Evolutionary conservation across 202 grass and related monocot species (phyloP).

Genomic region (Setaria italica): DNA sequence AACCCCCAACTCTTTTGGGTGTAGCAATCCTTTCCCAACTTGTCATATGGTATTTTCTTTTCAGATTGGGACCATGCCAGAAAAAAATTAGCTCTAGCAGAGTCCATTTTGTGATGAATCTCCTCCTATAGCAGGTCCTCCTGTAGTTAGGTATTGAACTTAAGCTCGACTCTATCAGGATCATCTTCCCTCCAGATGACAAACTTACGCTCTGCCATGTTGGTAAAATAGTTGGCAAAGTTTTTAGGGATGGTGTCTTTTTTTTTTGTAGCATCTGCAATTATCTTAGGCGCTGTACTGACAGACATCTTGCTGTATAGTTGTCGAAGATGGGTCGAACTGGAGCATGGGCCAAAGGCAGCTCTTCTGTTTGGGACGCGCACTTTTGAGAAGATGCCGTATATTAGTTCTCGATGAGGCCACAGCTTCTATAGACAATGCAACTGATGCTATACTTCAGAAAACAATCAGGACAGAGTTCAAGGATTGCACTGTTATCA

Average conservation of each 20-base stretch:
- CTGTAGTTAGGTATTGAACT: too few species aligned
- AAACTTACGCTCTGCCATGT: too few species aligned
- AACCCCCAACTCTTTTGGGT: too few species aligned
- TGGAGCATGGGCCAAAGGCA: conserved; percentile 99
- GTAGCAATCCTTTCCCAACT: too few species aligned
- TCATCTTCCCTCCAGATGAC: too few species aligned
- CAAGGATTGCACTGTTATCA: conserved; percentile 82
- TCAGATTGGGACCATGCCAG: too few species aligned
- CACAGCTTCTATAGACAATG: conserved; percentile 92
- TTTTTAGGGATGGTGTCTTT: neutral
- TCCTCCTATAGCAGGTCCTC: too few species aligned
- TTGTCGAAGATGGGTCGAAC: conserved; percentile 87
- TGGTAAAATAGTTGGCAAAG: neutral
- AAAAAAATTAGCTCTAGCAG: too few species aligned
- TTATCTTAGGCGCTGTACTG: neutral
- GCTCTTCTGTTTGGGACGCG: conserved; percentile 85
- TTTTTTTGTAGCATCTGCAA: neutral
- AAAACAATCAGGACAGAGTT: conserved; percentile 91
- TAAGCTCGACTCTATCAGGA: too few species aligned
- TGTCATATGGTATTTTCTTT: too few species aligned
- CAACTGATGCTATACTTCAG: conserved; percentile 90
- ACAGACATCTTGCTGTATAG: conserved; percentile 40
- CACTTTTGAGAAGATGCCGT: conserved; percentile 69
- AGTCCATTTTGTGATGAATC: too few species aligned
- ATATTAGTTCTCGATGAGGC: conserved; percentile 94